Evolutionary conservation across 495 filamentous ascomycete species (phyloP), one percentile per base, ranked within the genome.

Genomic region (Terfezia boudieri): DNA sequence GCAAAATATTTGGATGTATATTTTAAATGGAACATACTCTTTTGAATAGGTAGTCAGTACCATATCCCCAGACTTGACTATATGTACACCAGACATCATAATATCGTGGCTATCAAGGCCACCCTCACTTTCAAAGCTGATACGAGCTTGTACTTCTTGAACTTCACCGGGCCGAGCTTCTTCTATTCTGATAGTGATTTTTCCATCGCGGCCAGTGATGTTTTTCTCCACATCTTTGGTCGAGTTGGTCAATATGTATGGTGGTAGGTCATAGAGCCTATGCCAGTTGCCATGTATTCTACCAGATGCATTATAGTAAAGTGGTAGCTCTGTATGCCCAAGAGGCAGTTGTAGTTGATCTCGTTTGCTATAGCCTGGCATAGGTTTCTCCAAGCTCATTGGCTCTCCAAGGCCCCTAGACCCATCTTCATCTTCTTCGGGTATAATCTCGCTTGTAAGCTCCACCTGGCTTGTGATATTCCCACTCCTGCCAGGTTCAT

Each of bases 21-120:
- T 49, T n/a, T 48, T 43, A 20, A 36, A 53, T n/a, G 14, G 51
- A 43, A 57, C 67, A 55, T 54, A 72, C 69, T 92, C 94, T 64
- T 93, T 83, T 62, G 84, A 92, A 11, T 87, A 85, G 0, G 90
- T 95, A 8, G 79, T 83, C 53, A 95, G 65, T 14, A 95, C 67
- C 46, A 92, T 79, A 6, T 75, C 73, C 4, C 90, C 90, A 50
- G 78, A 73, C 26, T 75, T 70, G 26, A 80, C 78, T 70, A 84
- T 89, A 70, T 95, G 88, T 5, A 90, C 74, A 17, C 90, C 90
- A 60, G 83, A 76, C 41, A 94, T 67, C 23, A 73, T 74, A 64
- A 92, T 72, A 55, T 84, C 78, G 76, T 81, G 84, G 59, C 77
- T 81, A 63, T 77, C 76, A 32, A 81, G 53, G 22, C 62, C 61